These are phyloP conservation scores for Erythrophleum ivorense DNA, from an alignment of 331 rosid genomes.

Conservation along the genomic window DNA sequence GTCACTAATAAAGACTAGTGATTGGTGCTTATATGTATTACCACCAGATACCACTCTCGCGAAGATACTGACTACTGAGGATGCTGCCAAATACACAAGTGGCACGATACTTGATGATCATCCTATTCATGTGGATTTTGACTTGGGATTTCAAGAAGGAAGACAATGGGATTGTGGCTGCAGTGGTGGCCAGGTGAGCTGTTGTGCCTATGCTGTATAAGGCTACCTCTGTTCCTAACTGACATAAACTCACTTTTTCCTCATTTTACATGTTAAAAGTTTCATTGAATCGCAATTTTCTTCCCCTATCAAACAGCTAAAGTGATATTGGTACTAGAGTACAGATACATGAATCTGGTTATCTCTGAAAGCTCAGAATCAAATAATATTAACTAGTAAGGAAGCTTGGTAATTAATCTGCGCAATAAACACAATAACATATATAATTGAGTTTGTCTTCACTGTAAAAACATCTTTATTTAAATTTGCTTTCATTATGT, in stretches of 20 bases:
- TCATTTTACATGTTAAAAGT: conserved; percentile 37
- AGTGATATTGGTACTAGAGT: too few species aligned
- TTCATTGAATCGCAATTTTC: conserved; percentile 23
- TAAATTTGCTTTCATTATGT: not conserved
- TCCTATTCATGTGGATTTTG: conserved; percentile 98
- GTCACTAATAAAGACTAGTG: not conserved
- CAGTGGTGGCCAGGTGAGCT: conserved; percentile 91
- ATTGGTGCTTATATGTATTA: conserved; percentile 6
- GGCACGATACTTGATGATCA: conserved; percentile 98
- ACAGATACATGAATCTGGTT: too few species aligned
- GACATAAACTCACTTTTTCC: conserved; percentile 21
- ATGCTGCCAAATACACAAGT: conserved; percentile 90
- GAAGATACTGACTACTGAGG: conserved; percentile 97
- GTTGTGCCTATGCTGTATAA: conserved; percentile 17
- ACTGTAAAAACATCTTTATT: too few species aligned
- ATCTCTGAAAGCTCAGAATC: too few species aligned
- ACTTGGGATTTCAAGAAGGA: conserved; percentile 99
- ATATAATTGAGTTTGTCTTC: too few species aligned
- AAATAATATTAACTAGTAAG: too few species aligned
- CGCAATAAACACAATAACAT: too few species aligned
- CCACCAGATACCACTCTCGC: conserved; percentile 89
- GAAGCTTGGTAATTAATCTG: too few species aligned
- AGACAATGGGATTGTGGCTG: conserved; percentile 99
- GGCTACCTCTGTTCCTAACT: too few species aligned
- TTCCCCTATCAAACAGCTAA: too few species aligned